Conservation (phyloP, 106 monocot genomes). For the Allium fistulosum region DNA sequence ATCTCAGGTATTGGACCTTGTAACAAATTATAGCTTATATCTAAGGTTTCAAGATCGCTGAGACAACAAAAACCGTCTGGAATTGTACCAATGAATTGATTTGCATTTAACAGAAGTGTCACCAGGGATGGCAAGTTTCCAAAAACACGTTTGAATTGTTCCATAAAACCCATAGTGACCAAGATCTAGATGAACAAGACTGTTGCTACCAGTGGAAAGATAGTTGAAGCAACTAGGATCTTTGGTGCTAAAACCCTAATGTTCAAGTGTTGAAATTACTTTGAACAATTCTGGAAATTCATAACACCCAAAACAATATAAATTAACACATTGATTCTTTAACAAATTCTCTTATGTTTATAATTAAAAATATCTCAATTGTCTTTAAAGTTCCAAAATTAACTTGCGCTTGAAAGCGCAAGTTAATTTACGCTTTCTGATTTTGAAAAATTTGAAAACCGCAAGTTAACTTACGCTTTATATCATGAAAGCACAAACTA, state of each 20-base stretch:
- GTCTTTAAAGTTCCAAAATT: no score
- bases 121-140: background rate
- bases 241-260: background rate
- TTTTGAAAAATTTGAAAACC: no score
- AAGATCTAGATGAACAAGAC: background rate
- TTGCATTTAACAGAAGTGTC: background rate
- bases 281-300: no score
- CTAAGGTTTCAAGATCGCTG: background rate
- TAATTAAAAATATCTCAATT: no score
- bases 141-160: background rate
- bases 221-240: background rate
- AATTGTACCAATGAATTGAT: background rate
- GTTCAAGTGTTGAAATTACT: background rate
- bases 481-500: no score
- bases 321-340: no score
- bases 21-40: background rate
- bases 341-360: no score
- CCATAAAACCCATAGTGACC: background rate
- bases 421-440: no score
- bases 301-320: no score
- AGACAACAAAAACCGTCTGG: background rate
- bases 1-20: no score
- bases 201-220: background rate
- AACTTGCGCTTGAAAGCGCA: no score
- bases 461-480: no score